Conservation (phyloP, 139 green algal species). For the Trebouxia sp. region DNA sequence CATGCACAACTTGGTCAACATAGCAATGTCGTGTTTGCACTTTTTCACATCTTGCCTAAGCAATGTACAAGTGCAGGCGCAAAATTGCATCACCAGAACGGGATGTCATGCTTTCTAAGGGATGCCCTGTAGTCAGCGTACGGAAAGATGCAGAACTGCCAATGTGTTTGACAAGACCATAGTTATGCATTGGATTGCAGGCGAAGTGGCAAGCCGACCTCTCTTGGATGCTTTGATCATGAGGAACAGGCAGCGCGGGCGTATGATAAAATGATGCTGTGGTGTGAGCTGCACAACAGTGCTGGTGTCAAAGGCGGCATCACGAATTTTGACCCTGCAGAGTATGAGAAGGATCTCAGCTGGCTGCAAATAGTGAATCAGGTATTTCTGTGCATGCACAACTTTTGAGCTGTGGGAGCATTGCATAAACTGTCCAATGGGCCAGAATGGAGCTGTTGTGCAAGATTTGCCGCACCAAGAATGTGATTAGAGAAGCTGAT, state of each 20-base stretch:
- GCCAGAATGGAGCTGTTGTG: too few species aligned
- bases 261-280: slow-evolving; percentile 96
- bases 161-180: neutral
- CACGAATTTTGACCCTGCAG: slow-evolving; percentile 84
- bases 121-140: too few species aligned
- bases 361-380: slow-evolving; percentile 72
- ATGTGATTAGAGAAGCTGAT: too few species aligned
- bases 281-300: slow-evolving; percentile 85
- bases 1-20: too few species aligned
- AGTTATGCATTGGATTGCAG: slow-evolving; percentile 35
- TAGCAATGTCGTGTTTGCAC: too few species aligned
- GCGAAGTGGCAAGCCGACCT: slow-evolving; percentile 84
- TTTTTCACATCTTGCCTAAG: neutral
- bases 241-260: slow-evolving; percentile 85
- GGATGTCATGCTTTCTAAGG: too few species aligned
- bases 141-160: too few species aligned
- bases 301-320: slow-evolving; percentile 78
- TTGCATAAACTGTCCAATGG: too few species aligned
- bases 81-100: too few species aligned
- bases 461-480: too few species aligned
- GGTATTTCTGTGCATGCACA: slow-evolving; percentile 34
- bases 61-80: neutral
- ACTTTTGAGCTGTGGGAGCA: neutral
- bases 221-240: slow-evolving; percentile 80
- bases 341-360: slow-evolving; percentile 79